A percentile compares a stretch with the other conserved stretches of the same genome.
Conservation (phyloP, 148 eudicot genomes). For the Rhododendron kiyosumense region DNA sequence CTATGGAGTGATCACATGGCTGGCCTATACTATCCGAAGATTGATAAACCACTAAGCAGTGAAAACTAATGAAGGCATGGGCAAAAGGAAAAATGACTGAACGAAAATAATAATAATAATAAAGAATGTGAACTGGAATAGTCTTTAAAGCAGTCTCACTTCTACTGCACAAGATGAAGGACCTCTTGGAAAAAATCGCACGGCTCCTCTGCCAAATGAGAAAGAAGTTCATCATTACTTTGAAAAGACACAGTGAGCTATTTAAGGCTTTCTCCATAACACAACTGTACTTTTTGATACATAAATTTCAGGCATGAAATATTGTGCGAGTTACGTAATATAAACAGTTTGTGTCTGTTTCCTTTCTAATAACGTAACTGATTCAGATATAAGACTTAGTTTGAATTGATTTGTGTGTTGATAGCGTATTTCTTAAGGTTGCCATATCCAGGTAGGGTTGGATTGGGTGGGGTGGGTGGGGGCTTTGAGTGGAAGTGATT, state of each 20-base stretch:
- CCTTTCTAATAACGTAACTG: not conserved
- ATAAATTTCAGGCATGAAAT: not conserved
- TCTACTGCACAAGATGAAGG: constrained; percentile 74
- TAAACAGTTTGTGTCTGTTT: not conserved
- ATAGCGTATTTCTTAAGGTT: not conserved
- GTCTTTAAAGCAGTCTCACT: constrained; percentile 47
- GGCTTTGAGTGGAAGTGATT: not conserved
- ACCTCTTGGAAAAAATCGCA: constrained; percentile 91
- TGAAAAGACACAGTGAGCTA: not conserved
- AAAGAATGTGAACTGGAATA: constrained; percentile 1
- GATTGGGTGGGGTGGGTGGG: not conserved
- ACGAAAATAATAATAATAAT: not conserved
- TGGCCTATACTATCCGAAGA: not conserved
- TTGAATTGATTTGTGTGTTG: not conserved
- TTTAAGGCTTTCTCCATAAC: not conserved
- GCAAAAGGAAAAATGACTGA: not conserved
- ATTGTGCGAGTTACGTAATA: not conserved
- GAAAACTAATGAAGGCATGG: not conserved
- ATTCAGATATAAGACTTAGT: not conserved
- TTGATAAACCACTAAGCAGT: not conserved
- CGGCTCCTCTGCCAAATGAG: constrained; percentile 75
- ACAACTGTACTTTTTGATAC: not conserved
- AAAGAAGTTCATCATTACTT: constrained; percentile 15
- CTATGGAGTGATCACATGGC: not conserved
- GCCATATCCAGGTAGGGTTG: not conserved